Evolutionary conservation across 2,329 filamentous ascomycete species (phyloP), one percentile per base, ranked within the genome.

Genomic region (Colletotrichum karsti): DNA sequence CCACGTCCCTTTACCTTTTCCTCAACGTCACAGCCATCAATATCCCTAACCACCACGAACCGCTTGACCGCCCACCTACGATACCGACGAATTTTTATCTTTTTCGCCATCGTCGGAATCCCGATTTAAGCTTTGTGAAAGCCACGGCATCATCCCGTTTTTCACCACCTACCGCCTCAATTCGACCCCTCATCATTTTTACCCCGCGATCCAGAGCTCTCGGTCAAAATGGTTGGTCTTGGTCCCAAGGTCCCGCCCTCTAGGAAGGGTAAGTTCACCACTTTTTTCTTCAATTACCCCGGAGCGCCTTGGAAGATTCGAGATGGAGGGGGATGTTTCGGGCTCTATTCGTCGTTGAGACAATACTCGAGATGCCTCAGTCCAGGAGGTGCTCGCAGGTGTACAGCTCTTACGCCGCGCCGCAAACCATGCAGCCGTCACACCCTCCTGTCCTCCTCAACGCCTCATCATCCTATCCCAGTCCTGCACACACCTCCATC

Each of bases 181-280:
- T 35, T 44, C 59, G 26, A 67, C 65, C 61, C 67, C 72, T 58
- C 69, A 73, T 18, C 63, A 60, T 48, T 55, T 70, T 62, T 62
- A 77, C 77, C 79, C 76, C 77, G 72, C 73, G 72, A 77, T 73
- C 61, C 26, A 53, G 10, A 60, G 24, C 62, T 41, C 69, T 63
- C 74, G 56, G 70, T 71, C 78, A 84, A 78, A 76, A 86, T 86
- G 84, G 84, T 85, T 74, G 83, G 83, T 71, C 78, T 85, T 70
- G 84, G 84, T 78, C 83, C 83, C 74, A 82, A 83, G 76, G 82
- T 80, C 76, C 83, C 82, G 72, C 83, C 83, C 73, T 83, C 82
- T 74, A 81, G 84, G 73, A 93, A 92, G 88, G 92, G 92, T 92
- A 88, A 79, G 89, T 87, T 70, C 54, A 69, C 66, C 61, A 66